Evolutionary conservation across 108 stramenopile species (phyloP), one percentile per base, ranked within the genome.

Genomic region (Schizochytrium sp.): DNA sequence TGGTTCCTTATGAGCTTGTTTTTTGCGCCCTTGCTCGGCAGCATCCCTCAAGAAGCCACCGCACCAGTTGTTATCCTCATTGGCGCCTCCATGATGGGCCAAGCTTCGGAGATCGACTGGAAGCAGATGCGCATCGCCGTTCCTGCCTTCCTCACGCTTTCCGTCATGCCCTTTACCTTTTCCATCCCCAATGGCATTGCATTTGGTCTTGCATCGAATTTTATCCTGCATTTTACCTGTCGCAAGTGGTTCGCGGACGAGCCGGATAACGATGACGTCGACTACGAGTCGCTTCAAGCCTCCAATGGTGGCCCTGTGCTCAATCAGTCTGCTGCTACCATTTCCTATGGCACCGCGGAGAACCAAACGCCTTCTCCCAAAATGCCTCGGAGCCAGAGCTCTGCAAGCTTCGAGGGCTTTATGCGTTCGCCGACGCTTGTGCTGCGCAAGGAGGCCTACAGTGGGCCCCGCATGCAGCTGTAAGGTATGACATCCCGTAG

Each of bases 41-140:
- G 91, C 57, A 95, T 97, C 60, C 97, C 97, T 25, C 89, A 94
- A 10, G 94, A 95, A 94, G 97, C 97, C 53, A 96, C 94, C 34
- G 96, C 95, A n/a, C 95, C 95, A 19, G 93, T 95, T 23, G 72
- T 96, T 58, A 94, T 97, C 51, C 89, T 96, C 72, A 95, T 96
- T 18, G 96, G 96, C 23, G 87, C 94, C 23, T 88, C 96, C 44
- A 96, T 96, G 96, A 92, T 92, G 53, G 89, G 92, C 44, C 87
- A 91, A 71, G 72, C 95, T 28, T 88, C 88, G 48, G 88, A 94
- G 41, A 91, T 97, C 72, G 94, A 96, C 51, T 97, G 95, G 95
- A 87, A 95, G 28, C 90, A 93, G 87, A 91, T 92, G 57, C 72
- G 91, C 28, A 93, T 96, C 58, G 95, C 96, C 12, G 88, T 95